Percentiles rank a stretch among this genome's conserved stretches.
Evolutionary conservation across 2,329 filamentous ascomycete species (phyloP).

Genomic region (Fusarium lyarnte): DNA sequence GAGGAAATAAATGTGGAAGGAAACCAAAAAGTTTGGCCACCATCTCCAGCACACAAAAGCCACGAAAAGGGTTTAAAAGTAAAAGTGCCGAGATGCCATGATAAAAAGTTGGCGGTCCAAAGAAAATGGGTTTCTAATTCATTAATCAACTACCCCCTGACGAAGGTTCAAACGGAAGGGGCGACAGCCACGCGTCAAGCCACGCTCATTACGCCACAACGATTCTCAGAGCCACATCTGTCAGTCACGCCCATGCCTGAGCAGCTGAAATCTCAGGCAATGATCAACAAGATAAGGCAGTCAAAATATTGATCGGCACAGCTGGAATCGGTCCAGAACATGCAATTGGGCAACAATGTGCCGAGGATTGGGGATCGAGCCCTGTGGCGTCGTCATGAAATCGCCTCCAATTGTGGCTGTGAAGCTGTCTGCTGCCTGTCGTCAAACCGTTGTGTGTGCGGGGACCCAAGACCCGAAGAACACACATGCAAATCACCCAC

Average conservation of each 20-base stretch:
- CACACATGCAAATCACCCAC: slow-evolving; percentile 32
- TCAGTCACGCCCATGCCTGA: neutral
- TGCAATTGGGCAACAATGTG: neutral
- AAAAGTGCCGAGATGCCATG: neutral
- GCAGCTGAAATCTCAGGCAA: neutral
- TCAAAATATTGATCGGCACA: slow-evolving; percentile 1
- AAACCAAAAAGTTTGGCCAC: neutral
- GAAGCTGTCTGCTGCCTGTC: neutral
- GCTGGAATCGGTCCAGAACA: neutral
- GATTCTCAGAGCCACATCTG: neutral
- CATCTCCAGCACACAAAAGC: neutral
- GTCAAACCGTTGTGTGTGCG: slow-evolving; percentile 1
- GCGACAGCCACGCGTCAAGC: slow-evolving; percentile 35
- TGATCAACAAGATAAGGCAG: slow-evolving; percentile 32
- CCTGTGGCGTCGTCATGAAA: slow-evolving; percentile 23
- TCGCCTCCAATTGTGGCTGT: slow-evolving; percentile 34
- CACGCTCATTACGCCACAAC: slow-evolving; percentile 20
- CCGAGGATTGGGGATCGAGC: slow-evolving; percentile 12
- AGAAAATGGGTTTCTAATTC: neutral
- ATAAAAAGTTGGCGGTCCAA: neutral
- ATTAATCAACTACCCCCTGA: neutral
- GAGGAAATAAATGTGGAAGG: neutral
- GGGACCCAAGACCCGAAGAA: slow-evolving; percentile 2
- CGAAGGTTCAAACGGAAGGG: neutral
- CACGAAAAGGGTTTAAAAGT: neutral